Conservation (phyloP, 164 flowering plant genomes). For the Aristolochia californica region DNA sequence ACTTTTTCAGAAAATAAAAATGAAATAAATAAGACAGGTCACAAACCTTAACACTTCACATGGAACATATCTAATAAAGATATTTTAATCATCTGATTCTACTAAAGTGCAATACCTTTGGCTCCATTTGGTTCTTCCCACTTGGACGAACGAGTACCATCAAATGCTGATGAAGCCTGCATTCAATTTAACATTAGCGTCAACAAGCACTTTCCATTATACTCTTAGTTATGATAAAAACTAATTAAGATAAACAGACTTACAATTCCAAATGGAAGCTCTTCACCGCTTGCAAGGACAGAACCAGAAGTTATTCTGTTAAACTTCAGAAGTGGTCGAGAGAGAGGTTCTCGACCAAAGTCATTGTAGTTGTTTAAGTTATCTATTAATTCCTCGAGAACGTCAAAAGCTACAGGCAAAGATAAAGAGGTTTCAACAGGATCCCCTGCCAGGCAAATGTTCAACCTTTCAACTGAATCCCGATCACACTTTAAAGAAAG, state of each 20-base stretch:
- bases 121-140: slow-evolving; percentile 99
- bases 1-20: no score
- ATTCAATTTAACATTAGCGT: neutral
- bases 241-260: neutral
- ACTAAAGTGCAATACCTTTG: slow-evolving; percentile 39
- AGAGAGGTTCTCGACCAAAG: slow-evolving; percentile 32
- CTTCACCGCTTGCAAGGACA: slow-evolving; percentile 89
- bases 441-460: slow-evolving; percentile 52
- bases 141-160: slow-evolving; percentile 62
- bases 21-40: no score
- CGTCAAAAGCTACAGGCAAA: slow-evolving; percentile 74
- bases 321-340: slow-evolving; percentile 49
- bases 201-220: no score
- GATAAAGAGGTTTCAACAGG: slow-evolving; percentile 71
- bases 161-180: slow-evolving; percentile 90
- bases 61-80: neutral
- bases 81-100: neutral
- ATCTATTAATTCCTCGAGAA: slow-evolving; percentile 41
- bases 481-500: slow-evolving; percentile 43
- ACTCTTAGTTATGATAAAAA: neutral
- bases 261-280: slow-evolving; percentile 73
- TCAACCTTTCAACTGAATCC: slow-evolving; percentile 28
- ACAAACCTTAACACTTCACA: no score
- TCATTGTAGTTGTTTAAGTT: slow-evolving; percentile 23
- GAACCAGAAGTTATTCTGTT: slow-evolving; percentile 78